Conservation (phyloP, 2,329 filamentous ascomycete species). For the Emmonsiellopsis sp. region DNA sequence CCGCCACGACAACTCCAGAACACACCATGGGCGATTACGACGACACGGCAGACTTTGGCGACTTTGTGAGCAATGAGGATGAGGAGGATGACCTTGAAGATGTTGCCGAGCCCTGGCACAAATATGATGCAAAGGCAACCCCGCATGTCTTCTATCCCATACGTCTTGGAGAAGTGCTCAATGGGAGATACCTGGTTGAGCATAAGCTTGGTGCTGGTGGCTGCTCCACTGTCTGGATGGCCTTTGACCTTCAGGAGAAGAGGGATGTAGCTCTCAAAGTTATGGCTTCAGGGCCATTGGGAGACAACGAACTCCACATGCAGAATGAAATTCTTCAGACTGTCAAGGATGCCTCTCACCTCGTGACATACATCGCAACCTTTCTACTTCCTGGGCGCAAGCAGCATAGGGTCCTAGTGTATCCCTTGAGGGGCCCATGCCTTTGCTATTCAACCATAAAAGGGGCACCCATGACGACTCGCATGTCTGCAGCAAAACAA, state of each 20-base stretch:
- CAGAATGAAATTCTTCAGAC: conserved; percentile 1
- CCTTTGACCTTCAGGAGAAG: neutral
- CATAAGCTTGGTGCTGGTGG: conserved; percentile 1
- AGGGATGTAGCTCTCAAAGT: conserved; percentile 6
- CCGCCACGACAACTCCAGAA: too few species aligned
- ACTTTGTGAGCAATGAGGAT: neutral
- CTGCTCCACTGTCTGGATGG: neutral
- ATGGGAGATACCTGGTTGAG: conserved; percentile 1
- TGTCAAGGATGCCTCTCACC: neutral
- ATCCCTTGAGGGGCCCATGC: neutral
- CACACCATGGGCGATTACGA: too few species aligned
- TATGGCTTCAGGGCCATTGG: conserved; percentile 12
- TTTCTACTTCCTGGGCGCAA: neutral
- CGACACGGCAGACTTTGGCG: neutral
- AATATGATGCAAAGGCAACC: too few species aligned
- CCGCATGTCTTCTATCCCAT: neutral
- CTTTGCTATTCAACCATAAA: neutral
- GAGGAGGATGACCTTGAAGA: conserved; percentile 1
- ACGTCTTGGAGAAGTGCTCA: neutral
- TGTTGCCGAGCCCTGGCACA: conserved; percentile 1
- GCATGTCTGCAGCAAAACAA: conserved; percentile 2
- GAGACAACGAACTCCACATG: neutral
- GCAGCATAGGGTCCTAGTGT: conserved; percentile 9
- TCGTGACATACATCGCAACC: neutral
- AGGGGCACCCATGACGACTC: neutral